Evolutionary conservation across 345 rosid species (phyloP).

Genomic region (Sapria himalayana): DNA sequence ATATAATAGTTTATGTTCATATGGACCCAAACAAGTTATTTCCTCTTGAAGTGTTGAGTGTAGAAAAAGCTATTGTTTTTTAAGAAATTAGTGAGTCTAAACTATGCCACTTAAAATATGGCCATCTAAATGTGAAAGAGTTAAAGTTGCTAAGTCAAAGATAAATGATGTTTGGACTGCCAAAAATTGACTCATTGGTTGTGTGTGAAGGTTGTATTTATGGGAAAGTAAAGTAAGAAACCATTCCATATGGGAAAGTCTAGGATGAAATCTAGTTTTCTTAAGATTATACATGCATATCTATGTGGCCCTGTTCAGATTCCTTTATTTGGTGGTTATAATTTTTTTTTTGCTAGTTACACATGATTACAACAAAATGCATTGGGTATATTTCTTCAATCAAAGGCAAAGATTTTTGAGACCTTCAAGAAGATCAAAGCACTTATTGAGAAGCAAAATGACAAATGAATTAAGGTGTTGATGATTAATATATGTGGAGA

Average conservation of each 20-base stretch:
- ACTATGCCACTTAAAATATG: constrained; percentile 3
- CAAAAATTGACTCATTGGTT: neutral
- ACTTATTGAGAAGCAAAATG: neutral
- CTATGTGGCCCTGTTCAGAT: no score
- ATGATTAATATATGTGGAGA: neutral
- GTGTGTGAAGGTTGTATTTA: constrained; percentile 4
- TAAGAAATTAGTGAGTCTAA: neutral
- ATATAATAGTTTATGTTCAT: no score
- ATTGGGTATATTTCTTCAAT: neutral
- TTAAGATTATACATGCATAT: neutral
- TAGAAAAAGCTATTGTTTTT: neutral
- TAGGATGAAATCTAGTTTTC: neutral
- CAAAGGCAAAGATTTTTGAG: neutral
- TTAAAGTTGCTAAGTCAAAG: neutral
- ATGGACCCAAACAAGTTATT: neutral
- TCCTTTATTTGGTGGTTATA: neutral
- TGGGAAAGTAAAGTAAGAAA: neutral
- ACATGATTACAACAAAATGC: neutral
- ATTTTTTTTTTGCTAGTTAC: neutral
- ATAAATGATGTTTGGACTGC: neutral
- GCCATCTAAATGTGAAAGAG: neutral
- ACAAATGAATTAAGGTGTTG: neutral
- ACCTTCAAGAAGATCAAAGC: neutral
- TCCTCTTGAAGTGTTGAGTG: neutral
- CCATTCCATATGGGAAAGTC: neutral